phyloP scores from a whole-genome alignment of 2,329 filamentous ascomycete species.

The Metarhizium brunneum region DNA sequence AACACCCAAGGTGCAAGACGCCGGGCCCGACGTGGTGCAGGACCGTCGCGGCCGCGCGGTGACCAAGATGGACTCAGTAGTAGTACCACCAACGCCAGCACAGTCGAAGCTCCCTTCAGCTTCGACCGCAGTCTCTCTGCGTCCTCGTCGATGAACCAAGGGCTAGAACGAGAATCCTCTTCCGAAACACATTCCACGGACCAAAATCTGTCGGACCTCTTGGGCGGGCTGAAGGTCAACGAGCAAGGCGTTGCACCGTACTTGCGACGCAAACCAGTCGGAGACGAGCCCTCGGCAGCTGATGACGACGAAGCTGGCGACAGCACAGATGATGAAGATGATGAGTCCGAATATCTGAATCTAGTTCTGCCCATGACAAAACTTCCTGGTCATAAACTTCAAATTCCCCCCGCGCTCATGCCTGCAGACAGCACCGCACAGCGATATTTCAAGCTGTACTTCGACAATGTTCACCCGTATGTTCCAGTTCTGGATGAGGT shows the following conservation, averaged over 20 bases:
- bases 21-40: background rate
- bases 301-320: conserved; percentile 46
- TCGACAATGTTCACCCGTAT: conserved; percentile 83
- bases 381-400: conserved; percentile 64
- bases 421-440: conserved; percentile 72
- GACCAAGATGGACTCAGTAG: background rate
- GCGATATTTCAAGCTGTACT: conserved; percentile 84
- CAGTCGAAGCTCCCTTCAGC: background rate
- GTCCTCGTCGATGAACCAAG: background rate
- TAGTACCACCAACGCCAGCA: background rate
- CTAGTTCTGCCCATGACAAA: conserved; percentile 58
- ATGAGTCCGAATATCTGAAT: conserved; percentile 42
- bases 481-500: conserved; percentile 78
- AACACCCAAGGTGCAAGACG: background rate
- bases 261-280: conserved; percentile 53
- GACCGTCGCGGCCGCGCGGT: background rate
- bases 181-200: conserved; percentile 48
- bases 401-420: conserved; percentile 89
- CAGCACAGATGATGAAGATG: background rate
- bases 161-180: conserved; percentile 20
- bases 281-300: conserved; percentile 55
- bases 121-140: background rate
- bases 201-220: conserved; percentile 65
- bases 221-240: conserved; percentile 81
- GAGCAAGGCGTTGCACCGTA: conserved; percentile 83